Conservation (phyloP, 305 asterid species). For the Fraxinus velutina region DNA sequence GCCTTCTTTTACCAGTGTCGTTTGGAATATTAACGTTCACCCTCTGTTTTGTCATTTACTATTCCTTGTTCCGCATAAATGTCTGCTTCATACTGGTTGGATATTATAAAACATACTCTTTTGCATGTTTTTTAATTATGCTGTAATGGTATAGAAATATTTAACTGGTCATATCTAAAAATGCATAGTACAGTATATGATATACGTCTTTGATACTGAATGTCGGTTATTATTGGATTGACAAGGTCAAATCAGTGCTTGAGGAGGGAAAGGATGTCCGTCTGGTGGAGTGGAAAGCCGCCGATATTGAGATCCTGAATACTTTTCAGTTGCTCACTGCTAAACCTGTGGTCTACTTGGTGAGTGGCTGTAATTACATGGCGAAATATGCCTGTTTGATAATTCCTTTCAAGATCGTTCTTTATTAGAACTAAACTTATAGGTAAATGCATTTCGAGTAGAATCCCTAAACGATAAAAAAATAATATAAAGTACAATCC, state of each 20-base stretch:
- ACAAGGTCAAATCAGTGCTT: slow-evolving; percentile 63
- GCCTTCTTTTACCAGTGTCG: background rate
- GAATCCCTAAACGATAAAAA: background rate
- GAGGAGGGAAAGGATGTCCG: slow-evolving; percentile 86
- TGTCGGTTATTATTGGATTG: slow-evolving; percentile 27
- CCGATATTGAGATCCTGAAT: slow-evolving; percentile 86
- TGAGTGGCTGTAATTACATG: slow-evolving; percentile 33
- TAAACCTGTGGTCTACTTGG: slow-evolving; percentile 95
- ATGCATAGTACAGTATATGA: background rate
- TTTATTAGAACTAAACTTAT: background rate
- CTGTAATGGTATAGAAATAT: slow-evolving; percentile 2
- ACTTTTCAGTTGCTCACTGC: slow-evolving; percentile 95
- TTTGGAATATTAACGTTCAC: background rate
- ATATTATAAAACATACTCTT: background rate
- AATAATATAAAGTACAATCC: background rate
- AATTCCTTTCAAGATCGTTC: background rate
- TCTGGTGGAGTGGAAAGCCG: slow-evolving; percentile 93
- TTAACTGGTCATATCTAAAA: background rate
- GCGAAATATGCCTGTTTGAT: background rate
- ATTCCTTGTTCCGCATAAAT: background rate
- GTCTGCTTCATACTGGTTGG: background rate
- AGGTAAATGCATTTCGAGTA: background rate
- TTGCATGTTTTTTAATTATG: background rate
- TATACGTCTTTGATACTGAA: slow-evolving; percentile 4
- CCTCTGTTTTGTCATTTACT: background rate